A percentile compares a stretch with the other conserved stretches of the same genome.
Evolutionary conservation across 345 rosid genomes (phyloP).

Genomic region (Clarkia xantiana): DNA sequence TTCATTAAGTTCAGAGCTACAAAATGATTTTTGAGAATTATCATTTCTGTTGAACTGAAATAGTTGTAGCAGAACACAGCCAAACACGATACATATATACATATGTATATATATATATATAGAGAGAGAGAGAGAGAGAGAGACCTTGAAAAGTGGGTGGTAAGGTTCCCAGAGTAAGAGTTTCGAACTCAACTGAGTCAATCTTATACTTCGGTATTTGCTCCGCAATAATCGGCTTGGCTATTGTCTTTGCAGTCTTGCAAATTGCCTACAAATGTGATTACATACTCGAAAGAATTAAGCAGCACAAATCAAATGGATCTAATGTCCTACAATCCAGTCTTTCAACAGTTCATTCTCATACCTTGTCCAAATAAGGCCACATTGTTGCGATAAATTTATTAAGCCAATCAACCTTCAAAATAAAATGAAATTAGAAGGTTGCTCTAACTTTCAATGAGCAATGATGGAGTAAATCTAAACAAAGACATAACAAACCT

Average conservation of each 20-base stretch:
- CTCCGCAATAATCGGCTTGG: slow-evolving; percentile 17
- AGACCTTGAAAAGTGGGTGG: slow-evolving; percentile 24
- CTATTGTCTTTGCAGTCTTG: slow-evolving; percentile 12
- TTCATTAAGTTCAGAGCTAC: background rate
- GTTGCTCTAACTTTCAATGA: no score
- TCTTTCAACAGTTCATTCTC: no score
- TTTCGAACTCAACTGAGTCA: slow-evolving; percentile 19
- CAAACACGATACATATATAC: no score
- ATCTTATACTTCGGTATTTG: slow-evolving; percentile 15
- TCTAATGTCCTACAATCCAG: background rate
- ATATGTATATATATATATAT: no score
- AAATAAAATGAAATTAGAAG: no score
- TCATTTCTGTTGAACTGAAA: no score
- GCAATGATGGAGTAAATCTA: no score
- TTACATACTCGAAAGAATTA: background rate
- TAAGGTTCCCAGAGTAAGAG: slow-evolving; percentile 27
- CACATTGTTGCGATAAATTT: slow-evolving; percentile 27
- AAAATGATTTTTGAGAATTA: background rate
- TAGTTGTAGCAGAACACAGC: no score
- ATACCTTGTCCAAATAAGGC: slow-evolving; percentile 35
- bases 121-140: no score
- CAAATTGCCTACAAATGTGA: slow-evolving; percentile 20
- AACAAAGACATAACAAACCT: no score
- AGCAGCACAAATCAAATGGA: background rate
- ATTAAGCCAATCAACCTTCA: slow-evolving; percentile 38